Conservation (phyloP, 441 rosid genomes). For the Omphalea diandra region DNA sequence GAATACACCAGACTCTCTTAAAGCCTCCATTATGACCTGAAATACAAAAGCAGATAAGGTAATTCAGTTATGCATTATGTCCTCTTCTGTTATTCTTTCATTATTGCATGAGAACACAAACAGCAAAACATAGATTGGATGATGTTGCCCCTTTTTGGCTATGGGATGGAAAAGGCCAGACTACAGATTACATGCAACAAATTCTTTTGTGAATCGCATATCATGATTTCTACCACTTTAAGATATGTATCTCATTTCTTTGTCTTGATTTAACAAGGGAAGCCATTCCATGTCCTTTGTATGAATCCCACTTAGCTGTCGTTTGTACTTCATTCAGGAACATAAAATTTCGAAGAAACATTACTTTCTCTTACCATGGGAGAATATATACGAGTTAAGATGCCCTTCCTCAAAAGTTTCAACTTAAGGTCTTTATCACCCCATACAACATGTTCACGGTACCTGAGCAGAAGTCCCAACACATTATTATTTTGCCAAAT, state of each 20-base stretch:
- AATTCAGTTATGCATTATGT: not conserved
- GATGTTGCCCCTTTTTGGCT: not conserved
- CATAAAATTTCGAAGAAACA: not conserved
- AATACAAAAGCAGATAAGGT: not conserved
- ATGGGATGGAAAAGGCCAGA: not conserved
- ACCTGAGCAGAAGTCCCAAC: conserved; percentile 43
- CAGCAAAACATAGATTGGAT: not conserved
- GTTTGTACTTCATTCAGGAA: not conserved
- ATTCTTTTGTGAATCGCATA: not conserved
- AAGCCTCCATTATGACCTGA: conserved; percentile 79
- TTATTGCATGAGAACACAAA: not conserved
- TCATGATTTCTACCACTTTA: not conserved
- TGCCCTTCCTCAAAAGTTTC: conserved; percentile 76
- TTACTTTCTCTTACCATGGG: conserved; percentile 67
- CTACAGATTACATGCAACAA: not conserved
- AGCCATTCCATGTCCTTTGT: not conserved
- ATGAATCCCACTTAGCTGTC: not conserved
- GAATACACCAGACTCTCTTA: conserved; percentile 76
- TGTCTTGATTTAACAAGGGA: not conserved
- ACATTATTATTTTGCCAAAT: not conserved
- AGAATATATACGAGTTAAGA: conserved; percentile 69
- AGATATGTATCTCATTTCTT: not conserved
- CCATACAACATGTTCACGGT: conserved; percentile 83
- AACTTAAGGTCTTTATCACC: conserved; percentile 53
- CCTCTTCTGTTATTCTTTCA: no score